Conservation (phyloP, 2,329 filamentous ascomycete genomes). For the Thelonectria discophora region DNA sequence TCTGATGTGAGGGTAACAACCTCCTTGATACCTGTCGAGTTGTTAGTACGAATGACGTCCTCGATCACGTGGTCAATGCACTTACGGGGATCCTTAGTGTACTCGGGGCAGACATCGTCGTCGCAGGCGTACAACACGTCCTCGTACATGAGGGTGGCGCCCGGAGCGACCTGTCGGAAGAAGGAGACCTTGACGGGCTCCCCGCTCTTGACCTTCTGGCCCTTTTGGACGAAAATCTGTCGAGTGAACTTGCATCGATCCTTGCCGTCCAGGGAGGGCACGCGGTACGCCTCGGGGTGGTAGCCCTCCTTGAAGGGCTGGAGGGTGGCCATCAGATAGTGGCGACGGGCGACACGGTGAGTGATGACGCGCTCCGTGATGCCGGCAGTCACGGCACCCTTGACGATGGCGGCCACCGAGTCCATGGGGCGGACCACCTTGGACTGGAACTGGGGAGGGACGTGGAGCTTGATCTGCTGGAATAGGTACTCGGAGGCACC, state of each 20-base stretch:
- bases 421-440: slow-evolving; percentile 99
- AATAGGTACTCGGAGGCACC: slow-evolving; percentile 98
- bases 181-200: slow-evolving; percentile 99
- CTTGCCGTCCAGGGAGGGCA: slow-evolving; percentile 94
- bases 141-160: slow-evolving; percentile 98
- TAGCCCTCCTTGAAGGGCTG: slow-evolving; percentile 99
- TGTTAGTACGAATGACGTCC: slow-evolving; percentile 41
- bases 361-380: slow-evolving; percentile 98
- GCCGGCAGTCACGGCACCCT: slow-evolving; percentile 96
- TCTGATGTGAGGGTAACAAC: slow-evolving; percentile 98
- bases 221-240: slow-evolving; percentile 98
- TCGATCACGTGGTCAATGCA: slow-evolving; percentile 43
- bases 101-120: slow-evolving; percentile 97
- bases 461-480: slow-evolving; percentile 98
- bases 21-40: slow-evolving; percentile 87
- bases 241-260: slow-evolving; percentile 98
- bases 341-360: slow-evolving; percentile 93
- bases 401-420: slow-evolving; percentile 97
- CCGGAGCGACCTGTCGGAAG: slow-evolving; percentile 96
- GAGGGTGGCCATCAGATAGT: slow-evolving; percentile 98
- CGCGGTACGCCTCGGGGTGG: slow-evolving; percentile 97
- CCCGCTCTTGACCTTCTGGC: slow-evolving; percentile 98
- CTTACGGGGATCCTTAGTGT: slow-evolving; percentile 99
- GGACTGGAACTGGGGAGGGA: slow-evolving; percentile 96
- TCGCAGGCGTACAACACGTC: slow-evolving; percentile 98